Base-by-base conservation (phyloP, 495 filamentous ascomycete species). In the Aspergillus wentii region DNA sequence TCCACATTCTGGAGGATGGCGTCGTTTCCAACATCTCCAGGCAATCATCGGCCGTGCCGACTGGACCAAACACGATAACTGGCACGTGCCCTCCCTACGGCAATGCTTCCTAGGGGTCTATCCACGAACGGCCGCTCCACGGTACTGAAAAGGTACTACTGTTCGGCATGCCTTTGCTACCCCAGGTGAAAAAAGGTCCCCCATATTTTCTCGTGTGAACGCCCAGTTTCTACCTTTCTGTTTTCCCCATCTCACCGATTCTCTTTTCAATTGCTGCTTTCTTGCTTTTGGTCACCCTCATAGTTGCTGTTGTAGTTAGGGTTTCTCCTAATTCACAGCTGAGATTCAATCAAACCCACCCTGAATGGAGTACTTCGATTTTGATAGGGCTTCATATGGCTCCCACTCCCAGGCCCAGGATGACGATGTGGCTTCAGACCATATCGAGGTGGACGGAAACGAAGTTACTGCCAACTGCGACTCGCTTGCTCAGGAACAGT, bases 281-380 rank as follows among this genome's bases (percentile, higher is more conserved):
- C n/a, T n/a, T n/a, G n/a, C n/a, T n/a, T n/a, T n/a, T n/a, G n/a
- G n/a, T n/a, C n/a, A n/a, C n/a, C n/a, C n/a, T n/a, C n/a, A n/a
- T n/a, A n/a, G n/a, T n/a, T n/a, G n/a, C n/a, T n/a, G n/a, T n/a
- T n/a, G n/a, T n/a, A n/a, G n/a, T n/a, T n/a, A n/a, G n/a, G n/a
- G n/a, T n/a, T n/a, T n/a, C n/a, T n/a, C n/a, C n/a, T n/a, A n/a
- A n/a, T n/a, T n/a, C n/a, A n/a, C n/a, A n/a, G n/a, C n/a, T n/a
- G n/a, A n/a, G n/a, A n/a, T n/a, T n/a, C n/a, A n/a, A n/a, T n/a
- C n/a, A n/a, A n/a, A n/a, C n/a, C n/a, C n/a, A n/a, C n/a, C n/a
- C n/a, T n/a, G n/a, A 21, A 72, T 72, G 68, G 72, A 77, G 44
- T 75, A 74, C 51, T 75, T 76, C 41, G 62, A 76, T 48, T 75